Evolutionary conservation across 768 basidiomycete species (phyloP).

Genomic region (Neoboletus subvelutipes): DNA sequence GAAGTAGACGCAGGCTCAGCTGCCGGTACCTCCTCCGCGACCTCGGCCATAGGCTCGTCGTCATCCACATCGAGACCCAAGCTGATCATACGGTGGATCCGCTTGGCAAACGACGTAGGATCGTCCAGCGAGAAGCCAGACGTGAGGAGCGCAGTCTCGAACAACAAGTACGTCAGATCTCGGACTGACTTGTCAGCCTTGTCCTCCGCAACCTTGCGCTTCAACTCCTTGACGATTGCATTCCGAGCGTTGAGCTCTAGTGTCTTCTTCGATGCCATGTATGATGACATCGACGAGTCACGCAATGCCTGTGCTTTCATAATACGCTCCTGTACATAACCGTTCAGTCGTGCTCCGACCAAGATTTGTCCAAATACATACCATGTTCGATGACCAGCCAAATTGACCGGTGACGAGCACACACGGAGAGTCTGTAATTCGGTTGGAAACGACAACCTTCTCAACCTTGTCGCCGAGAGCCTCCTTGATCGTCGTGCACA

Average conservation of each 20-base stretch:
- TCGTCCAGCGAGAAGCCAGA: slow-evolving; percentile 96
- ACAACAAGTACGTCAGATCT: slow-evolving; percentile 92
- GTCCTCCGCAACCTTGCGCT: slow-evolving; percentile 93
- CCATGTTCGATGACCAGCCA: slow-evolving; percentile 99
- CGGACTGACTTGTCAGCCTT: slow-evolving; percentile 98
- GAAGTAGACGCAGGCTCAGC: slow-evolving; percentile 67
- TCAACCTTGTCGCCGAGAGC: slow-evolving; percentile 99
- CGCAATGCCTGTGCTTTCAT: slow-evolving; percentile 99
- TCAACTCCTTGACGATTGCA: slow-evolving; percentile 94
- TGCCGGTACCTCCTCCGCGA: slow-evolving; percentile 48
- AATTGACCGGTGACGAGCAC: slow-evolving; percentile 98
- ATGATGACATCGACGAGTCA: slow-evolving; percentile 96
- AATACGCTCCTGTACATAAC: slow-evolving; percentile 71
- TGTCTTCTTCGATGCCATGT: slow-evolving; percentile 99
- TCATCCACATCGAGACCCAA: slow-evolving; percentile 90
- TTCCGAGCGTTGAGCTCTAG: slow-evolving; percentile 93
- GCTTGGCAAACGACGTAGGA: slow-evolving; percentile 91
- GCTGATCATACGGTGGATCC: slow-evolving; percentile 96
- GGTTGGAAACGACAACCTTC: slow-evolving; percentile 98
- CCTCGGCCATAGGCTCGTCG: slow-evolving; percentile 43
- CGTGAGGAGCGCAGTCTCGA: slow-evolving; percentile 95
- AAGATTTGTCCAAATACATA: slow-evolving; percentile 35
- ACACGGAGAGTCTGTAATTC: slow-evolving; percentile 94
- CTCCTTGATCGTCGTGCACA: slow-evolving; percentile 96
- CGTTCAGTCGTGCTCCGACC: not conserved